Evolutionary conservation across 192 early-diverging fungal genomes (phyloP).

Genomic region (Mycoemilia scoparia): DNA sequence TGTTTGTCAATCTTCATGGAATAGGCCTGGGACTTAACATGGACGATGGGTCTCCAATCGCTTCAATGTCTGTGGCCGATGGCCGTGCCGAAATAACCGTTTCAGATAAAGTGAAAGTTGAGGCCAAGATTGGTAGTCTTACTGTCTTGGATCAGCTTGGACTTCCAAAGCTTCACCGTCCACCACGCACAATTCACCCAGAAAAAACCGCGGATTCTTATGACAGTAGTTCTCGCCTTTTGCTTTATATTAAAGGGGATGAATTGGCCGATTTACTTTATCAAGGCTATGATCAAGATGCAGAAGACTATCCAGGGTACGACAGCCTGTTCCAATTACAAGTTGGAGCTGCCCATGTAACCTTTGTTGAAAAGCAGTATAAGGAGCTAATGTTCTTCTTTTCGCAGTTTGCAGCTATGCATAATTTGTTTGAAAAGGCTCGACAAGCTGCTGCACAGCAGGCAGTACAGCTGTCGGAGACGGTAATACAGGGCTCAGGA

Average conservation of each 20-base stretch:
- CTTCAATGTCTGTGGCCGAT: conserved; percentile 49
- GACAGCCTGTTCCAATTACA: conserved; percentile 56
- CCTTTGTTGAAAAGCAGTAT: conserved; percentile 61
- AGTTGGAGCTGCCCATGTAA: conserved; percentile 63
- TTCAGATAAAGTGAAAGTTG: conserved; percentile 37
- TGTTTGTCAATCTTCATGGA: conserved; percentile 56
- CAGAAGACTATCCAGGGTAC: conserved; percentile 59
- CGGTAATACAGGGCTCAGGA: conserved; percentile 35
- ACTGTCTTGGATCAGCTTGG: conserved; percentile 43
- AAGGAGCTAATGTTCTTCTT: conserved; percentile 54
- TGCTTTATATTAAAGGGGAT: conserved; percentile 72
- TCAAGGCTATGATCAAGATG: conserved; percentile 50
- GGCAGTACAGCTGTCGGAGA: conserved; percentile 58
- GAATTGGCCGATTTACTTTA: conserved; percentile 77
- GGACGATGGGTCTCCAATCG: conserved; percentile 48
- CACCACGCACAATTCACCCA: neutral
- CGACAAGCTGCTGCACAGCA: conserved; percentile 62
- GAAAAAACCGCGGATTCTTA: neutral
- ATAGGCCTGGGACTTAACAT: conserved; percentile 70
- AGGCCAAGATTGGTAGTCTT: conserved; percentile 54
- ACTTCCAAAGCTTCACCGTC: conserved; percentile 2
- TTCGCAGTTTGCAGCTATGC: conserved; percentile 75
- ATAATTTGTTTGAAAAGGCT: conserved; percentile 72
- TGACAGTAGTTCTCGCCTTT: conserved; percentile 21
- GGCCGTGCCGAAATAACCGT: conserved; percentile 52